Percentiles rank a stretch among this genome's conserved stretches.
Conservation (phyloP, 345 rosid genomes). For the Corchorus olitorius region DNA sequence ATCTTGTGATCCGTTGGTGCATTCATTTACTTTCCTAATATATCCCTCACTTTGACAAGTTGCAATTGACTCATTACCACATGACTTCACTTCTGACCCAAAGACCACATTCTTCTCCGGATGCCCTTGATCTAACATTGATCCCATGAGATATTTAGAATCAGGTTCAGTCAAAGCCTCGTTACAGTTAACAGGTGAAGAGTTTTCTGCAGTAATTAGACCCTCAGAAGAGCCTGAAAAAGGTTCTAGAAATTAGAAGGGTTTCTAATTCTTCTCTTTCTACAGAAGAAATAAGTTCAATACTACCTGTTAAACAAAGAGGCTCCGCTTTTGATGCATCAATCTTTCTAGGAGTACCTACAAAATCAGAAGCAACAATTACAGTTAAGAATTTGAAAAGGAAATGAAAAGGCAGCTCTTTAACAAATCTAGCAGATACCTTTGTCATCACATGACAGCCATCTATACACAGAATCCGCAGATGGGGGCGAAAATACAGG, state of each 20-base stretch:
- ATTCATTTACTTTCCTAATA: constrained; percentile 31
- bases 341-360: constrained; percentile 35
- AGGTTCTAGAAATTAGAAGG: constrained; percentile 17
- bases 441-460: constrained; percentile 48
- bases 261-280: constrained; percentile 14
- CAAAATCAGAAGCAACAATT: constrained; percentile 23
- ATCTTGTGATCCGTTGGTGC: constrained; percentile 45
- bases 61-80: constrained; percentile 22
- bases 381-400: constrained; percentile 11
- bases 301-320: constrained; percentile 39
- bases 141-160: constrained; percentile 29
- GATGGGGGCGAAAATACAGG: constrained; percentile 76
- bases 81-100: constrained; percentile 33
- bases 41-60: constrained; percentile 41
- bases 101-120: constrained; percentile 30
- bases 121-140: constrained; percentile 36
- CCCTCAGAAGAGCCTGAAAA: constrained; percentile 39
- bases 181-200: constrained; percentile 29
- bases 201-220: constrained; percentile 35
- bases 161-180: constrained; percentile 31
- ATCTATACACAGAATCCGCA: constrained; percentile 51
- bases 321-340: constrained; percentile 24
- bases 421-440: constrained; percentile 43
- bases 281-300: constrained; percentile 16
- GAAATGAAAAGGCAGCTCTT: constrained; percentile 15